A percentile compares a stretch with the other conserved stretches of the same genome.
phyloP scores from a whole-genome alignment of 495 filamentous ascomycete genomes.

The Annulohypoxylon maeteangense region DNA sequence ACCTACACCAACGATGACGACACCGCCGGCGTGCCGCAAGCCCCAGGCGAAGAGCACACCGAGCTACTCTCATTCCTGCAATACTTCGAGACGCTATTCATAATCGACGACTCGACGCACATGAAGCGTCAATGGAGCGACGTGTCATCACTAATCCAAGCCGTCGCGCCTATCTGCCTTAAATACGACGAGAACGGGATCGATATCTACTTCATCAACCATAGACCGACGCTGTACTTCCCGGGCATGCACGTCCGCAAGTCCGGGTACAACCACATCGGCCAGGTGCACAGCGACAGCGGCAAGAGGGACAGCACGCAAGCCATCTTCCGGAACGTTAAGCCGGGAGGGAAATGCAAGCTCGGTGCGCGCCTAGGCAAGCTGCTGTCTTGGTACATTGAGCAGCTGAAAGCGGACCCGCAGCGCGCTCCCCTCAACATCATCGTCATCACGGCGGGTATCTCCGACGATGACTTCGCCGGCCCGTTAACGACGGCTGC shows the following conservation, averaged over 20 bases:
- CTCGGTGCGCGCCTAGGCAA: conserved; percentile 28
- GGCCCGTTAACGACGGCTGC: conserved; percentile 24
- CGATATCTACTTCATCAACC: conserved; percentile 42
- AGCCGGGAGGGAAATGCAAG: conserved; percentile 38
- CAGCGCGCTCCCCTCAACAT: conserved; percentile 38
- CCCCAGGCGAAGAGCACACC: conserved; percentile 28
- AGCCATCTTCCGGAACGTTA: conserved; percentile 33
- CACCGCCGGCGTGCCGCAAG: conserved; percentile 35
- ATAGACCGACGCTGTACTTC: conserved; percentile 39
- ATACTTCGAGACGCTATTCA: conserved; percentile 36
- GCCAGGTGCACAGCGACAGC: conserved; percentile 34
- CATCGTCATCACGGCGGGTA: conserved; percentile 38
- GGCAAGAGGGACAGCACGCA: conserved; percentile 38
- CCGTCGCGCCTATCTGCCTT: conserved; percentile 33
- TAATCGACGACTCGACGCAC: conserved; percentile 33
- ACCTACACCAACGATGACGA: conserved; percentile 41
- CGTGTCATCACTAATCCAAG: conserved; percentile 36
- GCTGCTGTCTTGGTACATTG: conserved; percentile 36
- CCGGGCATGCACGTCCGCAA: conserved; percentile 39
- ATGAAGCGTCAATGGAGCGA: conserved; percentile 41
- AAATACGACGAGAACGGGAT: conserved; percentile 42
- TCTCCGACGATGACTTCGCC: conserved; percentile 33
- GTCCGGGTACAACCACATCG: conserved; percentile 41
- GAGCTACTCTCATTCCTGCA: conserved; percentile 37
- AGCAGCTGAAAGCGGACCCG: conserved; percentile 36